Base-by-base conservation (phyloP, 2,329 filamentous ascomycete species). In the Aspergillus unguis region DNA sequence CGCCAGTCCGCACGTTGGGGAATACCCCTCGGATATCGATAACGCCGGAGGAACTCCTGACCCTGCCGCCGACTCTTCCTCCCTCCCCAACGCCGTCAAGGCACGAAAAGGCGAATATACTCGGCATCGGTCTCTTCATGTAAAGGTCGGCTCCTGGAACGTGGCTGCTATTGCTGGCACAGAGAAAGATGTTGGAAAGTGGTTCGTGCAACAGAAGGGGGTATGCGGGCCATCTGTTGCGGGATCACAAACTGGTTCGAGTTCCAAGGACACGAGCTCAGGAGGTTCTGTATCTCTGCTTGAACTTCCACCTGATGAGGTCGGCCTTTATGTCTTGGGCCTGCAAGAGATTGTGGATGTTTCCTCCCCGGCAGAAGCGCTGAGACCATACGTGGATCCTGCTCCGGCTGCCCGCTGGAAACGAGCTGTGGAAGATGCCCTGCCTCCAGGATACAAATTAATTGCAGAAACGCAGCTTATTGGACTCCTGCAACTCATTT, bases 71-170 rank as follows among this genome's bases (percentile, higher is more conserved):
- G 70, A 70, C 43, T 56, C 71, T 8, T 61, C 63, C 43, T 79
- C 77, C 31, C 72, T 86, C 6, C 77, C 78, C 2, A 78, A 81
- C 48, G 80, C 79, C 2, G 71, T 97, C 36, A 82, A 86, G 65
- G 85, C 87, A 36, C 83, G 94, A 49, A 83, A 85, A 63, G 75
- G 82, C 44, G 92, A 97, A 69, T 99, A 92, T 69, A 86, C 87
- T 27, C 83, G 85, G 35, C 82, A 85, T 40, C 85, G 85, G 67
- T 81, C 81, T 46, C 83, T 96, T 61, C 86, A 85, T 59, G 82
- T 99, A 71, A 96, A 96, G 73, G 81, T 99, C 47, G 94, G 92
- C 38, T 87, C 89, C 0, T 99, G 94, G 94, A 99, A 99, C 71
- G 90, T 96, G 11, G 94, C 91, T 3, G 85, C 87, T 1, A 85